Percentiles rank a stretch among this genome's conserved stretches.
These are phyloP conservation scores for Nothomitra cinnamomea DNA, from an alignment of 2,329 filamentous ascomycete genomes.

Conservation along the genomic window DNA sequence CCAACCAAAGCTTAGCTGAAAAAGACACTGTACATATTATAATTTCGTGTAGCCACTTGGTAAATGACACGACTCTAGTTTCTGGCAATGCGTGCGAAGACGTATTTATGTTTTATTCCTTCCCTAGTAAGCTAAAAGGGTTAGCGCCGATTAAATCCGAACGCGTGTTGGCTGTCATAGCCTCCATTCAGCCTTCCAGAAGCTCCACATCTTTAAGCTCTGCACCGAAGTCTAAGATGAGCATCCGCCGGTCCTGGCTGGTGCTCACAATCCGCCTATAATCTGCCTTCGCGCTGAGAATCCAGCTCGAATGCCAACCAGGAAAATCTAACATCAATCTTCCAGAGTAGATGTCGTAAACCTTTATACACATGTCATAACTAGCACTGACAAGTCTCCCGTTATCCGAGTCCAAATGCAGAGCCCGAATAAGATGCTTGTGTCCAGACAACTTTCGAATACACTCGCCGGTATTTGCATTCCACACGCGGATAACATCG, in stretches of 20 bases:
- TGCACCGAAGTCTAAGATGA: slow-evolving; percentile 84
- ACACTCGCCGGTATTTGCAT: slow-evolving; percentile 76
- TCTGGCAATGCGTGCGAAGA: not conserved
- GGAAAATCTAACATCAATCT: slow-evolving; percentile 67
- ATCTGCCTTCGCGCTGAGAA: slow-evolving; percentile 87
- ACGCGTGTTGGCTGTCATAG: not conserved
- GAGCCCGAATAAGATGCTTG: slow-evolving; percentile 66
- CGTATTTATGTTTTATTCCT: too few species aligned
- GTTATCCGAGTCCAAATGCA: slow-evolving; percentile 80
- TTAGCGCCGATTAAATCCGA: not conserved
- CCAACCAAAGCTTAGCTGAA: too few species aligned
- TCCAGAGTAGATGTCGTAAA: slow-evolving; percentile 75
- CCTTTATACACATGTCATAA: slow-evolving; percentile 91
- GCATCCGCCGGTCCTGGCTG: slow-evolving; percentile 79
- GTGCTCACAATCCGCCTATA: slow-evolving; percentile 90
- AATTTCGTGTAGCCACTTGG: too few species aligned
- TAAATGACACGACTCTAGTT: too few species aligned
- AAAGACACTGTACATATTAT: too few species aligned
- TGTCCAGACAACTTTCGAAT: slow-evolving; percentile 70
- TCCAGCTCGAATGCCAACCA: slow-evolving; percentile 95
- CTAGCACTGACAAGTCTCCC: slow-evolving; percentile 77
- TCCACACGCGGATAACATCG: slow-evolving; percentile 88
- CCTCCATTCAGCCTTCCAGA: slow-evolving; percentile 24
- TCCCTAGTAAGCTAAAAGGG: not conserved
- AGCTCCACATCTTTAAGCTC: slow-evolving; percentile 35